These are phyloP conservation scores for Sporisorium iseilematis-ciliati DNA, from an alignment of 1,284 basidiomycete species.

Conservation along the genomic window DNA sequence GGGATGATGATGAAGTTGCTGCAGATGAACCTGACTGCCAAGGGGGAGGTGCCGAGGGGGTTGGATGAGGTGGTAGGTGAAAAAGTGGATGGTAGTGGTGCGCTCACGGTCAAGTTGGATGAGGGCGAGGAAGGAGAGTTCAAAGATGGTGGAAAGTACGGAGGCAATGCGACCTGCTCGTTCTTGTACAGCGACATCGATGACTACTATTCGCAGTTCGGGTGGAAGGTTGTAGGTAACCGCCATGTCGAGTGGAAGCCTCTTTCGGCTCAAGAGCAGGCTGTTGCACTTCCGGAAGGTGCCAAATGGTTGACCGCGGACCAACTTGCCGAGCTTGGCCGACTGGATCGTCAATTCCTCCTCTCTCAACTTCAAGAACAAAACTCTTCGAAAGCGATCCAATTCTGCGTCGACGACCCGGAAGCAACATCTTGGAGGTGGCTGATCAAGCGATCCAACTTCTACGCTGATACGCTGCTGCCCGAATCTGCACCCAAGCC, in stretches of 20 bases:
- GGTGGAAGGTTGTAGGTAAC: conserved; percentile 59
- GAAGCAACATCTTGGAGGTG: conserved; percentile 48
- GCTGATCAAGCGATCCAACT: conserved; percentile 43
- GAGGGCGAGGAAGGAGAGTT: conserved; percentile 13
- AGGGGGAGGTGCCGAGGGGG: background rate
- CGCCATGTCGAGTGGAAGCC: conserved; percentile 45
- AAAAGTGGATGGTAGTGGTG: conserved; percentile 2
- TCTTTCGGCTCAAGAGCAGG: background rate
- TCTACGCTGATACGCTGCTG: conserved; percentile 33
- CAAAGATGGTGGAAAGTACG: conserved; percentile 64
- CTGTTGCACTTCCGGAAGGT: background rate
- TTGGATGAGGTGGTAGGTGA: conserved; percentile 3
- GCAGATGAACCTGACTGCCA: conserved; percentile 72
- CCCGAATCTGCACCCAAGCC: conserved; percentile 30
- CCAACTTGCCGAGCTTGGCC: conserved; percentile 25
- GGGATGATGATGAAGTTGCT: conserved; percentile 74
- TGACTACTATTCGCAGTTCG: conserved; percentile 74
- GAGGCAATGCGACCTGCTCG: conserved; percentile 72
- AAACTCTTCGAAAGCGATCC: conserved; percentile 2
- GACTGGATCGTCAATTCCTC: conserved; percentile 30
- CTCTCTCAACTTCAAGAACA: conserved; percentile 21
- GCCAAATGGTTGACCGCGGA: conserved; percentile 26
- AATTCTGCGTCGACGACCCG: conserved; percentile 44
- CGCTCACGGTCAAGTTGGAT: conserved; percentile 4
- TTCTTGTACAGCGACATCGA: conserved; percentile 78